A percentile compares a stretch with the other conserved stretches of the same genome.
These are phyloP conservation scores for Cordyceps cateniannulata DNA, from an alignment of 2,329 filamentous ascomycete genomes.

Conservation along the genomic window DNA sequence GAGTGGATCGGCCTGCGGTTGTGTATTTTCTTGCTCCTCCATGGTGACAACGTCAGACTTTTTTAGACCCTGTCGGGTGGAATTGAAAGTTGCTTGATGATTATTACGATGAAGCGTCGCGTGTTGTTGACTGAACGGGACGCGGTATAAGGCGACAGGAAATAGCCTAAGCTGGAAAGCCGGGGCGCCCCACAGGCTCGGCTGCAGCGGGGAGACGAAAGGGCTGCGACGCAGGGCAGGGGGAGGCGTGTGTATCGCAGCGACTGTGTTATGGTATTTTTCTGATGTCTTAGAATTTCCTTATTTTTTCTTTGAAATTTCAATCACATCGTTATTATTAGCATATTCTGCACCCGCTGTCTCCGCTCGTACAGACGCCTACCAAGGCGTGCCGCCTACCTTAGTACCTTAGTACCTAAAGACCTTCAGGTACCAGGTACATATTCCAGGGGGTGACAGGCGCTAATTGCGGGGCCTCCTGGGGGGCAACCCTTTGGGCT, in stretches of 20 bases:
- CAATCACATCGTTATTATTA: not conserved
- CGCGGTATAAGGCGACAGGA: constrained; percentile 1
- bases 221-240: not conserved
- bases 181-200: not conserved
- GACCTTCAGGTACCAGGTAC: not conserved
- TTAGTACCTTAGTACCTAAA: no score
- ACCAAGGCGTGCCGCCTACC: no score
- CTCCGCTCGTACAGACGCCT: not conserved
- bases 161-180: not conserved
- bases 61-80: no score
- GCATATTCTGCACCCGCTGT: not conserved
- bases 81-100: not conserved
- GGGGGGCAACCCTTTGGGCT: not conserved
- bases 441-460: not conserved
- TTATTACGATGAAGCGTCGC: constrained; percentile 2
- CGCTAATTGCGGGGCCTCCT: not conserved
- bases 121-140: constrained; percentile 5
- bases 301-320: not conserved
- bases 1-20: constrained; percentile 5
- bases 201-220: not conserved
- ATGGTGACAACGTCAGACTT: not conserved
- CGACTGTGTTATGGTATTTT: not conserved
- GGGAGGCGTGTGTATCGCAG: not conserved
- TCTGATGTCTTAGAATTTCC: not conserved
- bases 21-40: constrained; percentile 9